Base-by-base conservation (phyloP, 1,284 basidiomycete species). In the Earliella scabrosa region DNA sequence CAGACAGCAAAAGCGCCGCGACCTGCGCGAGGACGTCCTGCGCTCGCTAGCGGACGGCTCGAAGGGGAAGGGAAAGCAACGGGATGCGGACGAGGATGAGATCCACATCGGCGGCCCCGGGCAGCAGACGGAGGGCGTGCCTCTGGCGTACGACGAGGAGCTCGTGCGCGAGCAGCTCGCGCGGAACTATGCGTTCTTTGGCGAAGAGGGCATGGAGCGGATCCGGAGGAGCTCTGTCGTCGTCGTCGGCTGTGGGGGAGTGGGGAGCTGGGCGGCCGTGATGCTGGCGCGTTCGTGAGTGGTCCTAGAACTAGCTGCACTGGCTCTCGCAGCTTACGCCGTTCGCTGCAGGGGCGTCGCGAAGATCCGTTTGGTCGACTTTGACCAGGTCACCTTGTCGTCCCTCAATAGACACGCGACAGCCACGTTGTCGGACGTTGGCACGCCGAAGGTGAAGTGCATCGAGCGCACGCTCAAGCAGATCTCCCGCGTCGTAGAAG, bases 391-490 rank as follows among this genome's bases (percentile, higher is more conserved):
- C 54, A 95, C 94, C 0, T 78, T 98, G 16, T 95, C 93, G 3
- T 96, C 93, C 0, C 81, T 98, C 44, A 98, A 98, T 71, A 82
- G 96, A 47, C 97, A 99, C 69, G 95, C 97, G 8, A 93, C 93
- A 21, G 97, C 97, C n/a, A 83, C 82, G 1, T 82, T 95, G 23
- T 81, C 87, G 7, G 97, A 99, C 66, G 97, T 99, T 44, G 97
- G 96, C 16, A 92, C 87, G 9, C 91, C 96, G 0, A 99, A 99
- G 75, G 97, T 98, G n/a, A 76, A 79, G 71, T 81, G 89, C 77
- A 74, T 98, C 72, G 84, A 90, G 79, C 77, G 87, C 72, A 76
- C 89, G 53, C 73, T 95, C 76, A 80, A 83, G 58, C 77, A 87
- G 56, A 87, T 99, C 41, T 79, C 86, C 2, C 79, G 80, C 35